phyloP scores from a whole-genome alignment of 305 asterid genomes.

The Plantago rigida region DNA sequence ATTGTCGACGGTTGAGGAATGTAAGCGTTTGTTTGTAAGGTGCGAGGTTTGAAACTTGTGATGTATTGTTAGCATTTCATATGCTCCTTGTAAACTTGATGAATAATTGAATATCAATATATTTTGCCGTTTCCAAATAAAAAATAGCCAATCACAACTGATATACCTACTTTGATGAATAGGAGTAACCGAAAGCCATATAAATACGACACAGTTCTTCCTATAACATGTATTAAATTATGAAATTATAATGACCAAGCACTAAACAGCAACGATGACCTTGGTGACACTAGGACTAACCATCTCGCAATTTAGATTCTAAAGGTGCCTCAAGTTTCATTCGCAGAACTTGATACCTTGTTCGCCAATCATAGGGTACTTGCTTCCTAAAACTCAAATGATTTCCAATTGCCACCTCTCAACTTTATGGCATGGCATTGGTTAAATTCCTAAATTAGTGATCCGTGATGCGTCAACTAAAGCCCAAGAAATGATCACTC shows the following conservation, averaged over 20 bases:
- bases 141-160: background rate
- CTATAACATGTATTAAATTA: background rate
- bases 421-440: too few species aligned
- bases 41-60: too few species aligned
- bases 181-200: background rate
- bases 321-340: background rate
- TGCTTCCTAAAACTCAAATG: background rate
- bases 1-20: too few species aligned
- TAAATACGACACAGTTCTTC: background rate
- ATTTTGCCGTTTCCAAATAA: too few species aligned
- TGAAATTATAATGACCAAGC: background rate
- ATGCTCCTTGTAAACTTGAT: too few species aligned
- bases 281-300: too few species aligned
- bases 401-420: background rate
- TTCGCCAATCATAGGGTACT: background rate
- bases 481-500: background rate
- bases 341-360: background rate
- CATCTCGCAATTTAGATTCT: too few species aligned
- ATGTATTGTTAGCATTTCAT: too few species aligned
- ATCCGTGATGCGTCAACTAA: too few species aligned
- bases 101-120: too few species aligned
- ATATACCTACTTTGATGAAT: background rate
- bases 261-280: background rate
- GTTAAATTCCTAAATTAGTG: too few species aligned
- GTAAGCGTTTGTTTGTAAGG: too few species aligned